phyloP scores from a whole-genome alignment of 768 basidiomycete genomes.

The Royoungia palumana region DNA sequence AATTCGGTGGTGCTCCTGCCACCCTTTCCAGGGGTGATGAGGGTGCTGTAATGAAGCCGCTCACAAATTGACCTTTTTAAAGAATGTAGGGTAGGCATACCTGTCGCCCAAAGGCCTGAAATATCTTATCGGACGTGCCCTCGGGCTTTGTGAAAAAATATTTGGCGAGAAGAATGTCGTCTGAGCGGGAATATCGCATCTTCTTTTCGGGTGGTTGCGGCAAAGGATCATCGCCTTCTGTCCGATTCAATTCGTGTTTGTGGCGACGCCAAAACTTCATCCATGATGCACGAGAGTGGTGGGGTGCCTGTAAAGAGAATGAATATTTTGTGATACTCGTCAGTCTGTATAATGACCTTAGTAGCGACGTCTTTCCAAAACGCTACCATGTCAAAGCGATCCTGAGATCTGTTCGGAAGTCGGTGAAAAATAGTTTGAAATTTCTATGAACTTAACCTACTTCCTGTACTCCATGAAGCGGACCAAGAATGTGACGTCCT shows the following conservation, averaged over 20 bases:
- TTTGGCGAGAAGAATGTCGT: constrained; percentile 76
- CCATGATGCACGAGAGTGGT: constrained; percentile 90
- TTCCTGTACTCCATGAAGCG: constrained; percentile 75
- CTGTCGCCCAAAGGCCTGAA: constrained; percentile 72
- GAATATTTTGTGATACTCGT: not conserved
- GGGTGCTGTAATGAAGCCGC: constrained; percentile 52
- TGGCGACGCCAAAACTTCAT: constrained; percentile 92
- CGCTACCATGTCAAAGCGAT: constrained; percentile 66
- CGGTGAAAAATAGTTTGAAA: too few relatives aligned
- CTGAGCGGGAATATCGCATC: constrained; percentile 77
- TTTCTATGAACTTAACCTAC: constrained; percentile 39
- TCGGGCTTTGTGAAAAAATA: constrained; percentile 71
- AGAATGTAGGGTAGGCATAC: constrained; percentile 38
- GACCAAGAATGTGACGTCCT: constrained; percentile 75
- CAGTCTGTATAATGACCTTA: constrained; percentile 42
- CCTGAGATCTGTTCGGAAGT: constrained; percentile 44
- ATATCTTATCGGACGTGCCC: constrained; percentile 81
- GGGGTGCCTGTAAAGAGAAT: constrained; percentile 59
- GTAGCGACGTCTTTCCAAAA: constrained; percentile 77
- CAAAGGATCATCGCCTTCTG: constrained; percentile 64
- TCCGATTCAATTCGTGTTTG: constrained; percentile 74
- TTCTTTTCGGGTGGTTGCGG: constrained; percentile 83
- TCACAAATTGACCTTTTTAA: not conserved
- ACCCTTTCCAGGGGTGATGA: constrained; percentile 92
- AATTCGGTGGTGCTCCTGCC: constrained; percentile 89